Base-by-base conservation (phyloP, 345 rosid species). In the Euclidium syriacum region DNA sequence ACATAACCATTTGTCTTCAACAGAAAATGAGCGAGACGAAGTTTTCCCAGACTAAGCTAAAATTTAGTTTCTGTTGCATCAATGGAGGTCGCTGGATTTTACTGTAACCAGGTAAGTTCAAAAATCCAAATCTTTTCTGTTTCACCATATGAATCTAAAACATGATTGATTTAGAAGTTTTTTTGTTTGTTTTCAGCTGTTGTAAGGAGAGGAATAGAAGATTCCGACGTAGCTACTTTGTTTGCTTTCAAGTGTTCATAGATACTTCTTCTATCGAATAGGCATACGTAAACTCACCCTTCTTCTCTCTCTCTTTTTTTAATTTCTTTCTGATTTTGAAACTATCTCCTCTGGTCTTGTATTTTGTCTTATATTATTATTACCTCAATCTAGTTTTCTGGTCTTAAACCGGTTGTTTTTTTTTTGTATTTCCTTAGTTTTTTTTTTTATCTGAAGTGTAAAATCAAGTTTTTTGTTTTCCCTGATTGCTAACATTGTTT, bases 41-140 rank as follows among this genome's bases (percentile, higher is more conserved):
- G 54, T 22, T 52, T 72, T 74, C 67, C 71, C 80, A 2, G 85
- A 75, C 75, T 70, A 62, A n/a, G 70, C 52, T 4, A 46, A 50
- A 30, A 39, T 18, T 32, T n/a, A 9, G 14, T 7, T 16, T 62
- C 38, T 15, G 40, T 30, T 44, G 68, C 63, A 44, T 44, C 62
- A 62, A 4, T 9, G 35, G 35, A 27, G 44, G 51, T 62, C 34
- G 11, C 69, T 46, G 61, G 52, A 47, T 62, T 46, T 54, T 54
- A 62, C 38, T 46, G 38, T 38, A 55, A 54, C 64, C 58, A 71
- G 65, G 75, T 71, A 30, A 3, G 70, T 63, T 17, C n/a, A n/a
- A 30, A 40, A 40, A 12, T 23, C n/a, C 25, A 48, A 23, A 56
- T n/a, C 46, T 48, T 23, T 23, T 8, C 35, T 32, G n/a, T n/a